Evolutionary conservation across 495 filamentous ascomycete genomes (phyloP), one percentile per base, ranked within the genome.

Genomic region (Beverwykella pulmonaria): DNA sequence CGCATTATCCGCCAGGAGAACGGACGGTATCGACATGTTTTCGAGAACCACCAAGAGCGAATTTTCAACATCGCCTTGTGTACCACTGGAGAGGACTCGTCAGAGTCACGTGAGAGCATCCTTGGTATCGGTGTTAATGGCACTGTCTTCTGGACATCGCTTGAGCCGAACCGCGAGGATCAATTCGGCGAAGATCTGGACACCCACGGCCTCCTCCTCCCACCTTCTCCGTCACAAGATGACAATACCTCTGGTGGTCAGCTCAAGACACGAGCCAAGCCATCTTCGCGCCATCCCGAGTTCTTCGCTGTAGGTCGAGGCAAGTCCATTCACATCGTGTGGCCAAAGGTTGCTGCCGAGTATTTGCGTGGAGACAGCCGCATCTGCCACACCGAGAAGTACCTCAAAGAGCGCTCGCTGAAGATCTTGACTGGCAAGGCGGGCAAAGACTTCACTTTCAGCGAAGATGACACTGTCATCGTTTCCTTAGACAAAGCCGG

Each of bases 371-470:
- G 84, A 53, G 85, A 88, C 19, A 71, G 71, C 67, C 88, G 89
- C 49, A 82, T 87, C 30, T 87, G 92, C 65, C 90, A 95, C 74
- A 90, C 84, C 4, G 90, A 95, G 73, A 91, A 87, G 71, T 95
- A 95, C 68, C 86, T 95, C 69, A 86, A 86, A 65, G 88, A 96
- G 66, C 93, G 90, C 71, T 86, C 88, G 41, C 81, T 97, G 65
- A 93, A 92, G 77, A 94, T 99, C 75, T 90, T 91, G 49, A 97
- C 92, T 58, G 95, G 95, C 55, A 99, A 99, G 78, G 95, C 95
- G 52, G 93, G 92, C 30, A 98, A 99, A 76, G 95, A 99, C 71
- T 99, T 98, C 75, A 86, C 88, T 50, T 99, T 99, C 79, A 96
- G 92, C 75, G 91, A 93, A 71, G 95, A 98, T 78, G 95, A 99